Percentiles rank a stretch among this genome's conserved stretches.
These are phyloP conservation scores for Alternaria tenuissima DNA, from an alignment of 2,329 filamentous ascomycete genomes.

Conservation along the genomic window DNA sequence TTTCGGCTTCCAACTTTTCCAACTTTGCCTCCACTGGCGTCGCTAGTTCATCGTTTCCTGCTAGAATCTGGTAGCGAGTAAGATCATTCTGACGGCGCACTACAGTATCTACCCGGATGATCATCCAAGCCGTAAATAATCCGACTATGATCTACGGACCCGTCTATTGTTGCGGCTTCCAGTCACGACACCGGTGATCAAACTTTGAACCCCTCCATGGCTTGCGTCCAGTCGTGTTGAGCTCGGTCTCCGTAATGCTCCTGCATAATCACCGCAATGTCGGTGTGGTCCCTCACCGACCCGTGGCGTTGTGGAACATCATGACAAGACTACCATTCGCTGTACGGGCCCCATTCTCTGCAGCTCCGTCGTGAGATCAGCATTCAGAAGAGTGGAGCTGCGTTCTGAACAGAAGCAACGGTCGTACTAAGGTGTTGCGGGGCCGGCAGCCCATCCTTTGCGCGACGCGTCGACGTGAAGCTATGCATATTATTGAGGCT, in stretches of 20 bases:
- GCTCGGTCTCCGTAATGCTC: slow-evolving; percentile 2
- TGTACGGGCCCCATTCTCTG: neutral
- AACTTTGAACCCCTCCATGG: neutral
- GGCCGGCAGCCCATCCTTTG: slow-evolving; percentile 8
- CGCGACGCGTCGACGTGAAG: slow-evolving; percentile 4
- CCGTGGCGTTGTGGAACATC: slow-evolving; percentile 9
- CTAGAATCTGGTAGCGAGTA: slow-evolving; percentile 4
- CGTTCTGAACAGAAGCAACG: slow-evolving; percentile 9
- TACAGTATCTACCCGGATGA: slow-evolving; percentile 9
- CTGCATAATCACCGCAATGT: slow-evolving; percentile 12
- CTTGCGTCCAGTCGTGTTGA: neutral
- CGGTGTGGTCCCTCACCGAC: slow-evolving; percentile 9
- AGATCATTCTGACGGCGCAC: neutral
- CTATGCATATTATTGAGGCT: slow-evolving; percentile 8
- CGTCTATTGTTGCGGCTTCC: neutral
- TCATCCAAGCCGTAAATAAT: neutral
- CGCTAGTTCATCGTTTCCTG: neutral
- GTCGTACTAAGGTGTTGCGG: slow-evolving; percentile 12
- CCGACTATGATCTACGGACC: slow-evolving; percentile 3
- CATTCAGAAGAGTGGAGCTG: slow-evolving; percentile 6
- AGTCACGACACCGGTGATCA: slow-evolving; percentile 5
- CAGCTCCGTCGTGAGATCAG: neutral
- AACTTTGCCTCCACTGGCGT: neutral
- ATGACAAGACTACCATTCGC: slow-evolving; percentile 4
- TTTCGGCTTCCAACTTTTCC: neutral